Evolutionary conservation across 2,329 filamentous ascomycete genomes (phyloP).

Genomic region (Hymenoscyphus scutula): DNA sequence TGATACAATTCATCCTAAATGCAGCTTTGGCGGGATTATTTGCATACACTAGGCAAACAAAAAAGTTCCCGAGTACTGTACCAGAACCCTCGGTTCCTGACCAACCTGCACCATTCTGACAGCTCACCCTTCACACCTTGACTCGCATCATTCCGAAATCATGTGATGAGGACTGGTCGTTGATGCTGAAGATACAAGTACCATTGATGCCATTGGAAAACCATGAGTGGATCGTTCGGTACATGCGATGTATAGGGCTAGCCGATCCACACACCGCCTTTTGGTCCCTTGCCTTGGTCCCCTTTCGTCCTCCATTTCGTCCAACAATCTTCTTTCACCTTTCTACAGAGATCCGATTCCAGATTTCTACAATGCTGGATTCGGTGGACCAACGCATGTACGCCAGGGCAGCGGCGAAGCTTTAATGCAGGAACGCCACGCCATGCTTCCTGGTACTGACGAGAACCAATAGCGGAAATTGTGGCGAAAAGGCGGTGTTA

Average conservation of each 20-base stretch:
- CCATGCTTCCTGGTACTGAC: background rate
- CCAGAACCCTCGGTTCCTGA: slow-evolving; percentile 4
- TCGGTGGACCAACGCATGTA: slow-evolving; percentile 7
- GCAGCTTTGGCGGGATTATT: too few species aligned
- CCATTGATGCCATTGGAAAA: background rate
- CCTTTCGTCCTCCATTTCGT: background rate
- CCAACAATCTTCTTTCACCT: background rate
- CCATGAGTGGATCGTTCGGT: slow-evolving; percentile 10
- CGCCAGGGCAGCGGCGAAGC: background rate
- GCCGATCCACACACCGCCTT: slow-evolving; percentile 30
- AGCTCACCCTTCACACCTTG: slow-evolving; percentile 22
- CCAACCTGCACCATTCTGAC: slow-evolving; percentile 11
- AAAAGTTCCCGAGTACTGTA: too few species aligned
- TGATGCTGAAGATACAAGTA: background rate
- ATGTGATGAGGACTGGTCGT: slow-evolving; percentile 21
- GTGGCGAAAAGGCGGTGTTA: background rate
- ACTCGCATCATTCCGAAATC: slow-evolving; percentile 22
- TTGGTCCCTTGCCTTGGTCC: slow-evolving; percentile 14
- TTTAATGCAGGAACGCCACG: slow-evolving; percentile 6
- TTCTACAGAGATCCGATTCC: background rate
- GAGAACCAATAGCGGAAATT: background rate
- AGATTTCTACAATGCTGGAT: background rate
- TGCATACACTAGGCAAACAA: too few species aligned
- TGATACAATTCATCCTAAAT: background rate
- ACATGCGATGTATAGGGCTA: slow-evolving; percentile 23